These are phyloP conservation scores for Glycine latifolia DNA, from an alignment of 306 rosid genomes.

Conservation along the genomic window DNA sequence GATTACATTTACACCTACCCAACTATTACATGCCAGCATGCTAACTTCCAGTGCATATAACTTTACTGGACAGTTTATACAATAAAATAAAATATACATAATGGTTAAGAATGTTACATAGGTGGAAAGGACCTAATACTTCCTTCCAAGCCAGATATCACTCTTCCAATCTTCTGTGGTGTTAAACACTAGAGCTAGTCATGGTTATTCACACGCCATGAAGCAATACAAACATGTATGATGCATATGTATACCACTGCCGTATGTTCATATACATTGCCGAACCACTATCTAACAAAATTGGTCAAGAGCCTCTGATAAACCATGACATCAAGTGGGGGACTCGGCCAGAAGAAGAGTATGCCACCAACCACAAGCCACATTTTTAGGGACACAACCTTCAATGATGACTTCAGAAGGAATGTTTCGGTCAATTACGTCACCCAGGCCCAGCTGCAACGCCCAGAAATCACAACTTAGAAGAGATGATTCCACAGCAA, in stretches of 20 bases:
- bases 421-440: constrained; percentile 86
- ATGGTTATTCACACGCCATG: constrained; percentile 51
- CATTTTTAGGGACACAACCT: constrained; percentile 68
- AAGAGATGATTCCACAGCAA: constrained; percentile 23
- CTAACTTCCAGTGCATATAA: constrained; percentile 38
- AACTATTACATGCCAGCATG: constrained; percentile 36
- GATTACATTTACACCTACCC: constrained; percentile 5
- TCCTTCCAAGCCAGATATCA: constrained; percentile 48
- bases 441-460: constrained; percentile 90
- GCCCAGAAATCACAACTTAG: constrained; percentile 42
- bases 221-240: constrained; percentile 57
- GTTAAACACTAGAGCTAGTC: constrained; percentile 44
- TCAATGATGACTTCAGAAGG: constrained; percentile 79
- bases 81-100: constrained; percentile 43
- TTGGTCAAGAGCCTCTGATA: constrained; percentile 50
- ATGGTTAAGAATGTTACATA: constrained; percentile 39
- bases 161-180: not conserved
- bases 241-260: constrained; percentile 47
- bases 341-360: constrained; percentile 85
- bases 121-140: constrained; percentile 47
- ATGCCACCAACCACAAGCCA: constrained; percentile 99
- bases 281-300: constrained; percentile 84
- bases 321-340: constrained; percentile 61
- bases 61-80: constrained; percentile 32
- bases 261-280: constrained; percentile 62